Percentiles rank a stretch among this genome's conserved stretches.
Conservation (phyloP, 2,329 filamentous ascomycete genomes). For the Ascochyta lentis region DNA sequence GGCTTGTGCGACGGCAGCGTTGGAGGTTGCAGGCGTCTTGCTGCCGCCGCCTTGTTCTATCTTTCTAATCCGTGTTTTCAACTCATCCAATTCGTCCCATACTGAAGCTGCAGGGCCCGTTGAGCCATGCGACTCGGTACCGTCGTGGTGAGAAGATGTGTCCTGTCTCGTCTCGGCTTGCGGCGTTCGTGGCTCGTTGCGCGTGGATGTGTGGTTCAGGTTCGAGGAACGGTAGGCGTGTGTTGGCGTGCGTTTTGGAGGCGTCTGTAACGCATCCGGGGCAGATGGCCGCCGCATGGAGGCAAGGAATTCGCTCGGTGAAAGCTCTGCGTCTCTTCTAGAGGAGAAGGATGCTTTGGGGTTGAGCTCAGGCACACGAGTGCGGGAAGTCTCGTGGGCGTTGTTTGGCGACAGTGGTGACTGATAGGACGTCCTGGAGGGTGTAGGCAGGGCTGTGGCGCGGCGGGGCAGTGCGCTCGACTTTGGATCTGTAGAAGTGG, state of each 20-base stretch:
- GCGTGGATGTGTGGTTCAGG: constrained; percentile 44
- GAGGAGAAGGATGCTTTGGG: constrained; percentile 39
- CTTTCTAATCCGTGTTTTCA: constrained; percentile 90
- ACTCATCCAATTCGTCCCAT: constrained; percentile 95
- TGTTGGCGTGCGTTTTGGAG: constrained; percentile 39
- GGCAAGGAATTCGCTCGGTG: constrained; percentile 45
- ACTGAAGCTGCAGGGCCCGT: constrained; percentile 90
- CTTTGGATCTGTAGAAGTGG: constrained; percentile 33
- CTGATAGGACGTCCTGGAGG: constrained; percentile 34
- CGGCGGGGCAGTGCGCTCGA: constrained; percentile 35
- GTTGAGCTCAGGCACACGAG: constrained; percentile 38
- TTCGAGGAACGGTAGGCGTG: constrained; percentile 45
- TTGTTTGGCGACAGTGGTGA: constrained; percentile 38
- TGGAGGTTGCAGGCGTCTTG: constrained; percentile 82
- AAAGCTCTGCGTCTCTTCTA: constrained; percentile 38
- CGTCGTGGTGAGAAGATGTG: constrained; percentile 40
- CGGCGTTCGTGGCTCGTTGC: constrained; percentile 35
- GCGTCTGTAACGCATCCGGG: constrained; percentile 41
- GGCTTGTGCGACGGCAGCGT: constrained; percentile 69
- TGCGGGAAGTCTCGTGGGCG: constrained; percentile 29
- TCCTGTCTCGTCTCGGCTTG: constrained; percentile 38
- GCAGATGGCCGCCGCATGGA: constrained; percentile 43
- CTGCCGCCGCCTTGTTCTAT: constrained; percentile 83
- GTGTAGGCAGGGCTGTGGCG: constrained; percentile 41
- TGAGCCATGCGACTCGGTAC: constrained; percentile 83